Base-by-base conservation (phyloP, 2,329 filamentous ascomycete genomes). In the Xylaria sp. region DNA sequence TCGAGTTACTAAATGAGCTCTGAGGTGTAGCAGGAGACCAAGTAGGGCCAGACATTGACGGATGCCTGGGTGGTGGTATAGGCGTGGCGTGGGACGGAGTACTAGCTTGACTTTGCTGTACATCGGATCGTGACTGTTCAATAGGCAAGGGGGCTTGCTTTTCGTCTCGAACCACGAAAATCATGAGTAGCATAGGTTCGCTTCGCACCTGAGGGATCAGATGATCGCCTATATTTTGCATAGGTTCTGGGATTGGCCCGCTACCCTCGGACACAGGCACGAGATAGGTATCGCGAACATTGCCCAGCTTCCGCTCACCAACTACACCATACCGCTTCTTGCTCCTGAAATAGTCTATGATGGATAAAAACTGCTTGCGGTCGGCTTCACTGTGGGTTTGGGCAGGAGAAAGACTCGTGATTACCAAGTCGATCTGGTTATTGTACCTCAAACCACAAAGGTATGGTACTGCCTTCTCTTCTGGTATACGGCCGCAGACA, bases 221-320 rank as follows among this genome's bases (percentile, higher is more conserved):
- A 77, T 94, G 94, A 73, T 95, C 91, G 69, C 93, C 90, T n/a
- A 98, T 86, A 74, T 97, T 92, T 67, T 93, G 87, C 78, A 97
- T 89, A 73, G 97, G 97, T 68, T 94, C 92, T 0, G 96, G 95
- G 49, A 95, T 87, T 56, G 86, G 87, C 38, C 83, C 84, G 29
- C 87, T 84, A 29, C 92, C 93, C 5, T 89, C 86, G 36, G 93
- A 88, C 4, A 98, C 88, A 0, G 96, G 95, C 10, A 97, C 90
- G 36, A 98, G 86, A 77, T 98, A 98, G 1, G 94, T 92, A 76
- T 98, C 95, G 66, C 94, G 90, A 55, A 97, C 91, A 67, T 93
- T 90, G 22, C 89, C 86, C 33, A 89, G 81, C 0, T 87, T 86
- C 77, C 92, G 91, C 75, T 95, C 92, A 15, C 90, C 90, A 6